Base-by-base conservation (phyloP, 768 basidiomycete genomes). In the Termitomyces sp. region DNA sequence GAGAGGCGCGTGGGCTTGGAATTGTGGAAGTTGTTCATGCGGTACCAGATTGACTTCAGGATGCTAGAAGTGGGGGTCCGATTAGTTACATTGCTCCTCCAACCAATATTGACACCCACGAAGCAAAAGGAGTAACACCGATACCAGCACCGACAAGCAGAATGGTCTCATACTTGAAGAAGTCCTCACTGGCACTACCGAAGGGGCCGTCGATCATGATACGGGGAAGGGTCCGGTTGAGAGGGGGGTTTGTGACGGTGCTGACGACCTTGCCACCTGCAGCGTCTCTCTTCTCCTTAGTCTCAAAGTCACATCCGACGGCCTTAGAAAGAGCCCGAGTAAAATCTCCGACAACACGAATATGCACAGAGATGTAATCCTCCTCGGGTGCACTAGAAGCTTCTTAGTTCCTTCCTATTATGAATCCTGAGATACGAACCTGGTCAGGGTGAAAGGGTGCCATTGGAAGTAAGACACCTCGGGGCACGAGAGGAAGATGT, bases 141-240 rank as follows among this genome's bases (percentile, higher is more conserved):
- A 98, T 98, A 70, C 95, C 96, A 53, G 90, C 94, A 60, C 93
- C 94, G 44, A 95, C 91, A 36, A 97, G 83, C 31, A 96, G 72
- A 33, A 94, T 80, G 1, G 91, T 89, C 73, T 97, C 94, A 60
- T 84, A 94, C 52, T 92, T 93, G 66, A 91, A 75, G 66, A 90
- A 95, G 67, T 95, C 93, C 68, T 98, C 95, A 39, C 85, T 87
- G 9, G 95, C 93, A 57, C 84, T 87, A 13, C 95, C 95, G 66
- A 97, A 98, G 5, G 95, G 95, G 15, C 94, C 95, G 64, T 98
- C 95, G 47, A 98, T 83, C 94, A 97, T 97, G 64, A 98, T 78
- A 55, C 95, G 85, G 10, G 95, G 95, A 3, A 98, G 80, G 7
- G 86, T 76, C 35, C 85, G 79, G 67, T 86, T 88, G 53, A 92